Base-by-base conservation (phyloP, 148 eudicot genomes). In the Silene latifolia region DNA sequence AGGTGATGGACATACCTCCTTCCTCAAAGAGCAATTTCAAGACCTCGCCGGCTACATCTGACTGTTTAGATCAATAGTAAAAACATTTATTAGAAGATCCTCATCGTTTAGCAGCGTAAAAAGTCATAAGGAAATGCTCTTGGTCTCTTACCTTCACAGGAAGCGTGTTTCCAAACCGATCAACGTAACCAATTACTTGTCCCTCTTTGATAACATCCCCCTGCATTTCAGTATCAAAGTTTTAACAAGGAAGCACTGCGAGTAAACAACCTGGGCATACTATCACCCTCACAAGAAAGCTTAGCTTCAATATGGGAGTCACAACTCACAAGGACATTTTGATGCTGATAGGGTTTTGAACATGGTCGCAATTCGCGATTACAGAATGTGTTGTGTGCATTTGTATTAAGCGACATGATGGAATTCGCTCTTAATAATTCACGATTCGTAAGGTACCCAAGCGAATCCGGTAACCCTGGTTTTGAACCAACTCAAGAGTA, bases 161-260 rank as follows among this genome's bases (percentile, higher is more conserved):
- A 75, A 88, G 87, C 78, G 87, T 82, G 35, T 85, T 84, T 76
- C 92, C 96, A 79, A 95, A 95, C 84, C 87, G 98, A 83, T 92
- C 96, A 78, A 95, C 39, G 70, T 76, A 92, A 78, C 97, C 93
- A 65, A 95, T 85, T 13, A 84, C 81, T 83, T 95, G 96, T 76
- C 97, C 98, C 83, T 90, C 96, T 80, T 87, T 89, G 80, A 95
- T 86, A 67, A 88, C 8, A 80, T 87, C 97, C 51, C 98, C 98
- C 98, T 94, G 83, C 72, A 72, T 70, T 72, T 65, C 75, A 75
- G 44, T 44, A 76, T 58, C 46, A 69, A 66, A 18, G 13, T 15
- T 51, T 68, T 57, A 25, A 54, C 56, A 57, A 56, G 39, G 56
- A 9, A 72, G 21, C 62, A 60, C n/a, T 74, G n/a, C 44, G 44